A percentile compares a stretch with the other conserved stretches of the same genome.
phyloP scores from a whole-genome alignment of 1,284 basidiomycete genomes.

The Cutaneotrichosporon spelunceum region DNA sequence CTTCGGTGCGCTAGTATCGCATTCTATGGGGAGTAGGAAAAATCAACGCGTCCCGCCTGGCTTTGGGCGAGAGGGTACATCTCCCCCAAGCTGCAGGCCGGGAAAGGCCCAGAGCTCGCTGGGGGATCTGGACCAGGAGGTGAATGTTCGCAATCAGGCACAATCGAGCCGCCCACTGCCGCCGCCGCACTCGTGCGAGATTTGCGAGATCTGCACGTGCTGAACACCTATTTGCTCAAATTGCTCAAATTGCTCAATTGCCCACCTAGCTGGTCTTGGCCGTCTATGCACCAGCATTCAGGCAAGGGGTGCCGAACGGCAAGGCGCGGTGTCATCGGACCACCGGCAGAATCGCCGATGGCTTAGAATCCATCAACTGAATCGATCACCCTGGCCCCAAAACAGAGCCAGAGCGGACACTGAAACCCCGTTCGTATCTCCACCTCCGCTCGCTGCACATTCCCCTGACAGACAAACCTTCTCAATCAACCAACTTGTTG shows the following conservation, averaged over 20 bases:
- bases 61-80: too few species aligned
- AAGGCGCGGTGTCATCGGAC: neutral
- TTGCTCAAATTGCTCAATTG: too few species aligned
- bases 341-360: slow-evolving; percentile 1
- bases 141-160: neutral
- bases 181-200: too few species aligned
- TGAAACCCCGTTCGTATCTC: neutral
- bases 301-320: neutral
- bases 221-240: too few species aligned
- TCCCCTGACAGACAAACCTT: neutral
- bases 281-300: neutral
- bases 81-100: too few species aligned
- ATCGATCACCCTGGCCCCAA: too few species aligned
- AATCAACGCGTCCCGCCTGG: neutral
- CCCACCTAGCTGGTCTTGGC: too few species aligned
- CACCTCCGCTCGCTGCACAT: neutral
- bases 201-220: too few species aligned
- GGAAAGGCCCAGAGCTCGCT: neutral
- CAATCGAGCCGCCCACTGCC: neutral
- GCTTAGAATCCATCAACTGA: neutral
- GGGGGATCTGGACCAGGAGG: neutral
- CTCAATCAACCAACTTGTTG: neutral
- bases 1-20: neutral
- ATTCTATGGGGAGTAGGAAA: neutral
- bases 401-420: neutral